Evolutionary conservation across 1,284 basidiomycete species (phyloP).

Genomic region (Phaffia rhodozyma): DNA sequence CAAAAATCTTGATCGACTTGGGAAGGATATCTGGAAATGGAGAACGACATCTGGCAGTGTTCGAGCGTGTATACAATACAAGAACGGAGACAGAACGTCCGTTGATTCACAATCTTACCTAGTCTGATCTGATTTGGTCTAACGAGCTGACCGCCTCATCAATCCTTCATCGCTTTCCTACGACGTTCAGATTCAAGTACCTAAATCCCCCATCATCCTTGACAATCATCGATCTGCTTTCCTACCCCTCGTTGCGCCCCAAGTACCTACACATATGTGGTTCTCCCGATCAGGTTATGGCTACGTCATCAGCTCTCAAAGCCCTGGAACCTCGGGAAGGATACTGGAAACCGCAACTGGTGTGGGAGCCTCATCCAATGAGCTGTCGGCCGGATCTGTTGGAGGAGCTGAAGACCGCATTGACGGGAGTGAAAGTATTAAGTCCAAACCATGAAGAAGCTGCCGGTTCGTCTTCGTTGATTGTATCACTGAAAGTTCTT

Average conservation of each 20-base stretch:
- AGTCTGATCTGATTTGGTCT: no score
- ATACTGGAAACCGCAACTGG: constrained; percentile 27
- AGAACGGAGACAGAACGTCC: constrained; percentile 23
- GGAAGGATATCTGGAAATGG: constrained; percentile 29
- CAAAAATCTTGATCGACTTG: constrained; percentile 20
- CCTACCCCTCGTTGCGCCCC: constrained; percentile 23
- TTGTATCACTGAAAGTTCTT: neutral
- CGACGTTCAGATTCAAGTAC: constrained; percentile 23
- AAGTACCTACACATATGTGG: constrained; percentile 29
- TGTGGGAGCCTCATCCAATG: constrained; percentile 30
- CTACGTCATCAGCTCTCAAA: neutral
- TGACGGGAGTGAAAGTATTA: constrained; percentile 24
- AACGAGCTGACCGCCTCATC: neutral
- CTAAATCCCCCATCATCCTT: constrained; percentile 24
- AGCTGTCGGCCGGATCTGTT: constrained; percentile 26
- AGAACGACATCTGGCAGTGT: constrained; percentile 20
- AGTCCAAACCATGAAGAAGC: constrained; percentile 22
- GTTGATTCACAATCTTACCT: constrained; percentile 21
- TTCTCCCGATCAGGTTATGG: constrained; percentile 24
- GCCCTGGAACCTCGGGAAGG: neutral
- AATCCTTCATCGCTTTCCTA: neutral
- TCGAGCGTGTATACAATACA: constrained; percentile 27
- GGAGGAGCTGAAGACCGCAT: constrained; percentile 24
- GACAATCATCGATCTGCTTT: constrained; percentile 21
- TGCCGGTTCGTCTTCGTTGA: constrained; percentile 1